Conservation (phyloP, 2,329 filamentous ascomycete genomes). For the Metarhizium rileyi region DNA sequence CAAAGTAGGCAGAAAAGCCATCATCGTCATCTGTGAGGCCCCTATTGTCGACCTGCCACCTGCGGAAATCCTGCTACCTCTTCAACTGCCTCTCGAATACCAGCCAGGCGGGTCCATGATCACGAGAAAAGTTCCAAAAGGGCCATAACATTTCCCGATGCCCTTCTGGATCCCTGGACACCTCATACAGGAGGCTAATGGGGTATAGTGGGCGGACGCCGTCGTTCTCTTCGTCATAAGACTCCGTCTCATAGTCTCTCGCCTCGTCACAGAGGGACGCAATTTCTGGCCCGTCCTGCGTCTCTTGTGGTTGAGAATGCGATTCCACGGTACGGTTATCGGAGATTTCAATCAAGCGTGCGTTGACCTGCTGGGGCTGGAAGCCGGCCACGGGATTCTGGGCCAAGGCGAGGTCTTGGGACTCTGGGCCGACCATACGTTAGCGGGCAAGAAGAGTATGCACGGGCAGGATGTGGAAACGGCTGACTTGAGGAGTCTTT, state of each 20-base stretch:
- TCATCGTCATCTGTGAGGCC: slow-evolving; percentile 4
- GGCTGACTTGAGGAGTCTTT: slow-evolving; percentile 10
- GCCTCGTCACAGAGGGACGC: no score
- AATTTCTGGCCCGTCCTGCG: no score
- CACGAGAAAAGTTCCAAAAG: not conserved
- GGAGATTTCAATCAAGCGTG: no score
- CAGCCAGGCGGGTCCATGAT: not conserved
- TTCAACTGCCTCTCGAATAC: slow-evolving; percentile 16
- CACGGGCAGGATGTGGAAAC: not conserved
- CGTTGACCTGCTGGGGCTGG: no score
- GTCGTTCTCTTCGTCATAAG: no score
- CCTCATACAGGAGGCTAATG: not conserved
- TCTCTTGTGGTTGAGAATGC: no score
- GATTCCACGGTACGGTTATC: no score
- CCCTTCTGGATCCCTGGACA: not conserved
- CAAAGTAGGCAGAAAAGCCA: slow-evolving; percentile 6
- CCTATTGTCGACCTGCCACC: slow-evolving; percentile 18
- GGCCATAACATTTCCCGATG: not conserved
- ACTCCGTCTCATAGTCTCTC: no score
- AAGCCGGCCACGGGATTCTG: no score
- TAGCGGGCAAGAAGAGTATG: not conserved
- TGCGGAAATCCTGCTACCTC: slow-evolving; percentile 20
- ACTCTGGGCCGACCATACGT: no score
- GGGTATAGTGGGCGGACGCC: slow-evolving; percentile 1
- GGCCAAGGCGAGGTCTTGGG: no score